A percentile compares a stretch with the other conserved stretches of the same genome.
phyloP scores from a whole-genome alignment of 2,329 filamentous ascomycete species.

The Diplodia seriata region DNA sequence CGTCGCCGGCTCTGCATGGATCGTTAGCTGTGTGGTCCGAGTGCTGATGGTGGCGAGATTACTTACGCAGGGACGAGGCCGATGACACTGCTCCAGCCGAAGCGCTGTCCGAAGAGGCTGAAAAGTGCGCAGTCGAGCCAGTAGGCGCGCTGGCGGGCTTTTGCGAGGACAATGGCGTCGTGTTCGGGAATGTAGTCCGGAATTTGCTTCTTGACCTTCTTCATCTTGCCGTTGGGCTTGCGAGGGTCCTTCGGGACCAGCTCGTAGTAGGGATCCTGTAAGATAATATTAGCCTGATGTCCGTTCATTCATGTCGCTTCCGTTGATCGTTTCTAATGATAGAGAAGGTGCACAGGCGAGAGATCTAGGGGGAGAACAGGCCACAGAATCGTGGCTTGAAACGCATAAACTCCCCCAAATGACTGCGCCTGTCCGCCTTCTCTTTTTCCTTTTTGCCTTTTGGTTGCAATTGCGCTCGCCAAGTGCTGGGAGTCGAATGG shows the following conservation, averaged over 20 bases:
- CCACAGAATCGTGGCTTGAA: slow-evolving; percentile 1
- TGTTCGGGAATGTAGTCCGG: slow-evolving; percentile 82
- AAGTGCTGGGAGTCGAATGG: neutral
- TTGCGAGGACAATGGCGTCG: slow-evolving; percentile 82
- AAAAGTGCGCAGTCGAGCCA: slow-evolving; percentile 84
- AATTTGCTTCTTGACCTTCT: slow-evolving; percentile 84
- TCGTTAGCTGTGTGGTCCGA: neutral
- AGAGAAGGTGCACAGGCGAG: neutral
- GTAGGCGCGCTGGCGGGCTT: slow-evolving; percentile 85
- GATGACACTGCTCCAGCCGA: slow-evolving; percentile 89
- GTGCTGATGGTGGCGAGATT: neutral
- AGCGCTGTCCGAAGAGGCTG: slow-evolving; percentile 78
- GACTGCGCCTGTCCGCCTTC: neutral
- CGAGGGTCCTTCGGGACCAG: slow-evolving; percentile 73
- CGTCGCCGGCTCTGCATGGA: slow-evolving; percentile 65
- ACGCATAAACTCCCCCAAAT: neutral
- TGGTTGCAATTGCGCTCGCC: neutral
- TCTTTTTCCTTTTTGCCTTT: neutral
- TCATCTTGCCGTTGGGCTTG: slow-evolving; percentile 70
- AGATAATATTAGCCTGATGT: slow-evolving; percentile 27
- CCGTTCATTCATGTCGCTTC: slow-evolving; percentile 7
- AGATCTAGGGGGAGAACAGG: neutral
- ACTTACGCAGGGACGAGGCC: slow-evolving; percentile 80
- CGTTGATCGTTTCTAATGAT: neutral
- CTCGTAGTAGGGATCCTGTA: slow-evolving; percentile 89